Evolutionary conservation across 2,329 filamentous ascomycete genomes (phyloP).

Genomic region (Colletotrichum viniferum): DNA sequence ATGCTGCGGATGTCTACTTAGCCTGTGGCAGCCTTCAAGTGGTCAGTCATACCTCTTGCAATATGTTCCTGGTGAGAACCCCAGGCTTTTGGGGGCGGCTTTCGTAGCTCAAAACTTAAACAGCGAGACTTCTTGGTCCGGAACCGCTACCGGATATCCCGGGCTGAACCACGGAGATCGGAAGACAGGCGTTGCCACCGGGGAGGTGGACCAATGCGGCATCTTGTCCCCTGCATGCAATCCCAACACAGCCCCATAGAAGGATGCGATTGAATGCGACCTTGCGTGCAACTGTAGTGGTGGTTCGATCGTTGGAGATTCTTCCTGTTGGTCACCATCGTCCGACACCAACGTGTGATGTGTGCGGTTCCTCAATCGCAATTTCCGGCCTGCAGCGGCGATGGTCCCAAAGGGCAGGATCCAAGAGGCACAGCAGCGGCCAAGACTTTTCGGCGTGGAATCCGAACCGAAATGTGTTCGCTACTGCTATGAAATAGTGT

Average conservation of each 20-base stretch:
- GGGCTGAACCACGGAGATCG: background rate
- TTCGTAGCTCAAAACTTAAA: background rate
- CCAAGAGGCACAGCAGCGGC: background rate
- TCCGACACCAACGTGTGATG: background rate
- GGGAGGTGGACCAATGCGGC: background rate
- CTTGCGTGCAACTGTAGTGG: background rate
- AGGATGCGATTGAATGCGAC: background rate
- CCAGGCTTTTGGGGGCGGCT: background rate
- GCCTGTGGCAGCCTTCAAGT: background rate
- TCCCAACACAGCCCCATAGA: background rate
- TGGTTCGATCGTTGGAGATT: background rate
- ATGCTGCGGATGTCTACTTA: background rate
- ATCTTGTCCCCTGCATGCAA: background rate
- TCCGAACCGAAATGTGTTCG: background rate
- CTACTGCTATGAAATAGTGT: background rate
- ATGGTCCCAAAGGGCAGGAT: background rate
- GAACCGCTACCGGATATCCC: background rate
- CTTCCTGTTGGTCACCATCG: background rate
- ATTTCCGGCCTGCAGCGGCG: background rate
- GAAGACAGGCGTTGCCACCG: background rate
- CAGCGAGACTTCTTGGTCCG: background rate
- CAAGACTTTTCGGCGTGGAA: background rate
- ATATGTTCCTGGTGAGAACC: background rate
- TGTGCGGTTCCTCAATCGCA: background rate
- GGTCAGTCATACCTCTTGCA: background rate